Evolutionary conservation across 805 yeast species (phyloP), one percentile per base, ranked within the genome.

Genomic region (Wilhelminamyces savonicus): DNA sequence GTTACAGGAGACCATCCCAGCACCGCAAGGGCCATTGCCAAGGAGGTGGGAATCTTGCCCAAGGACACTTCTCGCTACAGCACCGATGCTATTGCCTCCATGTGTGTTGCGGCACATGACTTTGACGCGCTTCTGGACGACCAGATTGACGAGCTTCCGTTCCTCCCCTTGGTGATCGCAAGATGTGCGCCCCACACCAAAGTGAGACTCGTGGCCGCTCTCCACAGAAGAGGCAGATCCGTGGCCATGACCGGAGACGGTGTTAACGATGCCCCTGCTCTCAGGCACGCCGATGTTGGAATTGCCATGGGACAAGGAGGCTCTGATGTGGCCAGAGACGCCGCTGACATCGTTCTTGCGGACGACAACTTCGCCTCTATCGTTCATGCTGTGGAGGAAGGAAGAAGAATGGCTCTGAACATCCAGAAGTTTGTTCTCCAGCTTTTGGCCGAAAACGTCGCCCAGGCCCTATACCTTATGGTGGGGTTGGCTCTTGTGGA

Each of bases 181-280:
- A 66, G 92, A 38, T 82, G 90, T 59, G 82, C 90, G 4, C 92
- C 90, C 3, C 80, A 77, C 50, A 82, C 88, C 14, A 82, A 82
- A 52, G 90, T 82, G 12, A 66, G 86, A 40, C 76, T 82, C 79
- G 80, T 82, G 44, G 87, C 82, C 31, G 88, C 90, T 1, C 67
- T 39, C 62, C 76, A 49, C 69, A 52, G 67, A 19, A 44, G 66
- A 23, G 42, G 41, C 8, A 56, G 52, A 35, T 76, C 55, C 69
- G 79, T 56, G 28, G 90, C 90, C 13, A 82, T 82, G 90, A 79
- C 86, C 17, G 86, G 86, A 38, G 54, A 50, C 21, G 54, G 55
- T 17, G 54, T 49, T n/a, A 50, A 50, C 22, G 54, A 50, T 31
- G 47, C 54, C 3, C 55, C 54, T 2, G 49, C 55, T 3, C 35